A percentile compares a stretch with the other conserved stretches of the same genome.
phyloP scores from a whole-genome alignment of 306 rosid genomes.

The Ormosia emarginata region DNA sequence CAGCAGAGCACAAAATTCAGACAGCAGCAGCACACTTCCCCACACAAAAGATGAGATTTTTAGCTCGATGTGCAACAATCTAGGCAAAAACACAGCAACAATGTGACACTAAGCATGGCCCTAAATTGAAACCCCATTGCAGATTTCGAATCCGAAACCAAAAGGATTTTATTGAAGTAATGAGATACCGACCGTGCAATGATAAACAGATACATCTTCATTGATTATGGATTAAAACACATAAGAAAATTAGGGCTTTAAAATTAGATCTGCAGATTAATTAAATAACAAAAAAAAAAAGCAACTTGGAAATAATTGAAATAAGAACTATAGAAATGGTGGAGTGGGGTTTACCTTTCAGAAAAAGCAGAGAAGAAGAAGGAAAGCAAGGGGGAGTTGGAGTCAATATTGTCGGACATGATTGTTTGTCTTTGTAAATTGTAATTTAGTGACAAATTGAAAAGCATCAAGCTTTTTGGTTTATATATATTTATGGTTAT shows the following conservation, averaged over 20 bases:
- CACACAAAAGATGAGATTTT: neutral
- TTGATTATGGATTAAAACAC: conserved; percentile 19
- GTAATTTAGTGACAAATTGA: neutral
- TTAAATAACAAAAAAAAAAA: neutral
- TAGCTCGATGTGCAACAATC: conserved; percentile 12
- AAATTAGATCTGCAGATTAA: conserved; percentile 24
- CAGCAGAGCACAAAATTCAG: neutral
- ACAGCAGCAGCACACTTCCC: neutral
- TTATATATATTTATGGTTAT: neutral
- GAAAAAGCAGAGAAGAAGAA: conserved; percentile 11
- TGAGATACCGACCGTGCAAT: neutral
- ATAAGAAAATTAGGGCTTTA: neutral
- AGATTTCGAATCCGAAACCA: conserved; percentile 9
- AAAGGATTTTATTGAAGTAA: neutral
- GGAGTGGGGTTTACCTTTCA: conserved; percentile 39
- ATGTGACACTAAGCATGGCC: neutral
- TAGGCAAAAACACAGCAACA: conserved; percentile 9
- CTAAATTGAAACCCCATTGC: conserved; percentile 18
- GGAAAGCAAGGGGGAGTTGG: conserved; percentile 19
- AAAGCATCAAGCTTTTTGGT: neutral
- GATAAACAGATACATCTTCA: conserved; percentile 5
- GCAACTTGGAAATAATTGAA: neutral
- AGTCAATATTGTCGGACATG: conserved; percentile 30
- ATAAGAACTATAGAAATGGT: neutral
- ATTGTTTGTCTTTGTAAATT: conserved; percentile 4